Base-by-base conservation (phyloP, 139 green algal species). In the Chlorella sp. region DNA sequence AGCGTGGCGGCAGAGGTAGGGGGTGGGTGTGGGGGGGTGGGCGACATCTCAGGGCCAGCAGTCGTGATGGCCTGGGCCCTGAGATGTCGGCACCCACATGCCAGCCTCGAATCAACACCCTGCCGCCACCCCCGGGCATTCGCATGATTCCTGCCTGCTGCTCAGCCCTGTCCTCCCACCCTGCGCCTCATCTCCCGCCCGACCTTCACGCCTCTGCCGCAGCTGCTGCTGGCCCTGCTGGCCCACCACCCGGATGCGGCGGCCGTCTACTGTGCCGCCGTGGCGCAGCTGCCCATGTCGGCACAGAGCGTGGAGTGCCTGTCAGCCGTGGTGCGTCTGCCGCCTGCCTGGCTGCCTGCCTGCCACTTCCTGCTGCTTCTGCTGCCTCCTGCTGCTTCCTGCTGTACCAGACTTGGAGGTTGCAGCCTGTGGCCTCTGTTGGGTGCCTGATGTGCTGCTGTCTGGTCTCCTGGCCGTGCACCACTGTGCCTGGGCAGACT, bases 251-350 rank as follows among this genome's bases (percentile, higher is more conserved):
- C 71, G 0, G 69, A 48, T 2, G 85, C 85, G 1, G 85, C 71
- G n/a, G 48, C 71, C 0, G 32, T 89, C 5, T 82, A 53, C 48
- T 36, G 42, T 24, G 85, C 71, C 30, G 85, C 71, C 1, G 85
- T 89, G 42, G 71, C 71, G 0, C 42, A 89, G 71, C 36, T 68
- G n/a, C 85, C 85, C 21, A 89, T 89, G 85, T 73, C 34, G 2
- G 42, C 69, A 9, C 85, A 83, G n/a, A 89, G 85, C 85, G 85
- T 89, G 69, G 85, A 89, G 40, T 89, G 85, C 85, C 21, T 89
- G 18, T 75, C 71, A 3, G 42, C 84, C 0, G 84, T 88, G 84
- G 84, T 88, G 84, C 64, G 84, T 9, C 21, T 22, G 36, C 11
- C 5, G 48, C 4, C 4, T 83, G 37, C 53, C 36, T 39, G 28